Evolutionary conservation across 1,284 basidiomycete genomes (phyloP).

Genomic region (Rhodotorula sp.): DNA sequence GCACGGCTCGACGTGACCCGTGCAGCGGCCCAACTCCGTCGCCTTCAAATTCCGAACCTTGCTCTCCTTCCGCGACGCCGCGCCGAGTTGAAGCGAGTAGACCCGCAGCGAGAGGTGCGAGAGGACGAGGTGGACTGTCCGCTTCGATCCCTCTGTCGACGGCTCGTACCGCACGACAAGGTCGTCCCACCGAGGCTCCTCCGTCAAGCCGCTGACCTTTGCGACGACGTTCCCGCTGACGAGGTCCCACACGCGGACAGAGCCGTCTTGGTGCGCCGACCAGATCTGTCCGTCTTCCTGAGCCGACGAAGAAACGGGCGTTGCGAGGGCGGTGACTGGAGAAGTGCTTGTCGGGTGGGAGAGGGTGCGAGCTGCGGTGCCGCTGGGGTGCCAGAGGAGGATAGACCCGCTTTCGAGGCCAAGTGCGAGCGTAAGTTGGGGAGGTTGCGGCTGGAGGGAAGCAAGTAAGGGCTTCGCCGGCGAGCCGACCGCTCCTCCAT

Average conservation of each 20-base stretch:
- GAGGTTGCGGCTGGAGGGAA: slow-evolving; percentile 1
- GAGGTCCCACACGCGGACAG: slow-evolving; percentile 37
- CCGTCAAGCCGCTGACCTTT: slow-evolving; percentile 21
- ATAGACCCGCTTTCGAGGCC: slow-evolving; percentile 35
- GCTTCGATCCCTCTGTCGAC: slow-evolving; percentile 16
- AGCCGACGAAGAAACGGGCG: slow-evolving; percentile 14
- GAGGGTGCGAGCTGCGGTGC: slow-evolving; percentile 18
- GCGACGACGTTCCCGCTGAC: slow-evolving; percentile 10
- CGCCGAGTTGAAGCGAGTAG: slow-evolving; percentile 27
- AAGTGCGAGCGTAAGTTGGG: slow-evolving; percentile 28
- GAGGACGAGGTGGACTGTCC: slow-evolving; percentile 30
- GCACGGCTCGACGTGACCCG: slow-evolving; percentile 38
- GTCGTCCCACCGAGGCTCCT: slow-evolving; percentile 32
- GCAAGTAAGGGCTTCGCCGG: neutral
- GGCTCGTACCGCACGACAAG: slow-evolving; percentile 34
- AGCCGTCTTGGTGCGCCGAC: slow-evolving; percentile 37
- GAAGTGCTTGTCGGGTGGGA: slow-evolving; percentile 29
- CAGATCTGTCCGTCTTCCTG: slow-evolving; percentile 33
- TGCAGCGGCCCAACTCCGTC: slow-evolving; percentile 28
- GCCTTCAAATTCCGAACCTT: slow-evolving; percentile 35
- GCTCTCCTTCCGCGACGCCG: slow-evolving; percentile 33
- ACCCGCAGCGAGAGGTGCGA: slow-evolving; percentile 31
- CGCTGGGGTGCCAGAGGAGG: slow-evolving; percentile 35
- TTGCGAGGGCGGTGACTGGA: slow-evolving; percentile 35
- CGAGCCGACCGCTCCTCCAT: slow-evolving; percentile 19